Percentiles rank a stretch among this genome's conserved stretches.
Conservation (phyloP, 192 early-diverging fungal species). For the Anaeromyces robustus region DNA sequence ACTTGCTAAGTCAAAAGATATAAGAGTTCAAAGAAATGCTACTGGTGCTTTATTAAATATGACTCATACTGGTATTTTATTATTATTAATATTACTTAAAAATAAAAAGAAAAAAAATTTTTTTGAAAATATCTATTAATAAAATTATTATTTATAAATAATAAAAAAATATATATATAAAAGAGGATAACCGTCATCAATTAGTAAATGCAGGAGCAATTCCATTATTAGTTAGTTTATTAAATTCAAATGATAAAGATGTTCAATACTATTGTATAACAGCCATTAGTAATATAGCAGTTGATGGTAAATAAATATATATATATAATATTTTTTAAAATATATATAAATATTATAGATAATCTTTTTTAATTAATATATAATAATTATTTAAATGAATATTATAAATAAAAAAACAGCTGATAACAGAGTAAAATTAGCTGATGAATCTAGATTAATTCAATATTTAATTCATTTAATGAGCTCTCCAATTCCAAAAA, state of each 20-base stretch:
- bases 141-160: not conserved
- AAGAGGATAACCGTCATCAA: constrained; percentile 56
- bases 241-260: constrained; percentile 62
- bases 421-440: constrained; percentile 13
- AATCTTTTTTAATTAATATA: no score
- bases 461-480: constrained; percentile 61
- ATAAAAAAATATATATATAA: constrained; percentile 8
- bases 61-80: constrained; percentile 53
- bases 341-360: no score
- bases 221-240: constrained; percentile 60
- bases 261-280: constrained; percentile 84
- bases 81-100: no score
- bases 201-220: constrained; percentile 67
- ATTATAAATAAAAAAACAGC: not conserved
- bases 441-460: constrained; percentile 56
- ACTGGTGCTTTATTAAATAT: constrained; percentile 83
- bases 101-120: no score
- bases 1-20: constrained; percentile 61
- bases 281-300: constrained; percentile 76
- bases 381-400: no score
- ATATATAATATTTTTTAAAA: no score
- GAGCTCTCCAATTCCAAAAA: constrained; percentile 59
- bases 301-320: constrained; percentile 32
- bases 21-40: constrained; percentile 77
- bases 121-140: no score